A percentile compares a stretch with the other conserved stretches of the same genome.
Conservation (phyloP, 768 basidiomycete genomes). For the Tubosaeta sp. region DNA sequence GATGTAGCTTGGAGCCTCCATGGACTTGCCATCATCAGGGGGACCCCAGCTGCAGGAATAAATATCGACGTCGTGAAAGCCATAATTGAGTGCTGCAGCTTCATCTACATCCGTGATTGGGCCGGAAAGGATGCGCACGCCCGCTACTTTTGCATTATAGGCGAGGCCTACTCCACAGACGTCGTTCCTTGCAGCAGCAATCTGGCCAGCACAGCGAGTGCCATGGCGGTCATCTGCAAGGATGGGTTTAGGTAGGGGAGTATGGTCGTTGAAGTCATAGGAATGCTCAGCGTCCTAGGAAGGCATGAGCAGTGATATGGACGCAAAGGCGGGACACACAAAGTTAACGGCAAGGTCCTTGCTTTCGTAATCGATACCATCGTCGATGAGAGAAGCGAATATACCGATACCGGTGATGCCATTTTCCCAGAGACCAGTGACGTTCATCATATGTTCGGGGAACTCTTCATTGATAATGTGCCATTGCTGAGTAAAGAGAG, state of each 20-base stretch:
- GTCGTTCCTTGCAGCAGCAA: slow-evolving; percentile 88
- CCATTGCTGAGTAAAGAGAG: slow-evolving; percentile 85
- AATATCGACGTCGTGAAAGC: slow-evolving; percentile 86
- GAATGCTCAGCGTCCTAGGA: slow-evolving; percentile 78
- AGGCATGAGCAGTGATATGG: neutral
- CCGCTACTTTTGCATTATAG: slow-evolving; percentile 87
- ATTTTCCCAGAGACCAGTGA: slow-evolving; percentile 87
- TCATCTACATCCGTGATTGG: slow-evolving; percentile 95
- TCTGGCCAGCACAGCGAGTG: slow-evolving; percentile 95
- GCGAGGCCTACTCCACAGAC: slow-evolving; percentile 95
- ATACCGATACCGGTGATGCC: slow-evolving; percentile 86
- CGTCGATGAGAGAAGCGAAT: slow-evolving; percentile 87
- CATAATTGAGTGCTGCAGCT: slow-evolving; percentile 91
- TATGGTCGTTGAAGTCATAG: slow-evolving; percentile 96
- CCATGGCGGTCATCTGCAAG: slow-evolving; percentile 94
- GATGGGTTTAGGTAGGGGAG: slow-evolving; percentile 78
- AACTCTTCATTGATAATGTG: slow-evolving; percentile 87
- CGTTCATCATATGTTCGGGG: slow-evolving; percentile 86
- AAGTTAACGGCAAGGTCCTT: slow-evolving; percentile 89
- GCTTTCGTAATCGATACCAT: slow-evolving; percentile 88
- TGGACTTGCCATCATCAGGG: slow-evolving; percentile 87
- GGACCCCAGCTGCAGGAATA: slow-evolving; percentile 98
- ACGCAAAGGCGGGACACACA: slow-evolving; percentile 46
- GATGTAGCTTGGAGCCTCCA: slow-evolving; percentile 91
- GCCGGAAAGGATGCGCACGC: slow-evolving; percentile 91